Conservation (phyloP, 139 green algal species). For the Limnomonas spitsbergensis region DNA sequence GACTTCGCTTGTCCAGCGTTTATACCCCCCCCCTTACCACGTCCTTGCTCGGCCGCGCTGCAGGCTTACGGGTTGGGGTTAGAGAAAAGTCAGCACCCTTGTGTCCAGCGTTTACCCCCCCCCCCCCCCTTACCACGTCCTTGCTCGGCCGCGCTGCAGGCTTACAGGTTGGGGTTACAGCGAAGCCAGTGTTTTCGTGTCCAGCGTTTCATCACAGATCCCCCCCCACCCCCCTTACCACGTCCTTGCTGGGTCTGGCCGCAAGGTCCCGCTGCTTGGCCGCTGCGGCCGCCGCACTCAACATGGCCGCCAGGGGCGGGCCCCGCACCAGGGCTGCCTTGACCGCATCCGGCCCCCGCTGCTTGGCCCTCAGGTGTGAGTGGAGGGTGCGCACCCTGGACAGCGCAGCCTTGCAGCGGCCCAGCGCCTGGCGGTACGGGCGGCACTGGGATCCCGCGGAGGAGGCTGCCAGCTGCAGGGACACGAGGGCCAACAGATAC, state of each 20-base stretch:
- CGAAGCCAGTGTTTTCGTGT: no score
- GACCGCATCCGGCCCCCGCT: background rate
- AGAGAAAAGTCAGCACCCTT: background rate
- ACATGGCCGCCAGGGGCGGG: background rate
- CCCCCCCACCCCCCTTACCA: no score
- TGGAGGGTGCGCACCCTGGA: background rate
- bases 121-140: no score
- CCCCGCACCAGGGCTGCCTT: background rate
- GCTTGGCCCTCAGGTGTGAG: background rate
- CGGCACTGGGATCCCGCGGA: background rate
- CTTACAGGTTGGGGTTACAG: no score
- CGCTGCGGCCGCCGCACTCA: background rate
- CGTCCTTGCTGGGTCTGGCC: no score
- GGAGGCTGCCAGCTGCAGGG: conserved; percentile 22
- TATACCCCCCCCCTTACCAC: no score
- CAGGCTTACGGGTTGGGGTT: no score
- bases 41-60: no score
- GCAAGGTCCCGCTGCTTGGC: no score
- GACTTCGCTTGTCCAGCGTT: no score
- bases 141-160: no score
- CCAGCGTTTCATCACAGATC: no score
- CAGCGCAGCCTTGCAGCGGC: conserved; percentile 14
- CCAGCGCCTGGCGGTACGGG: conserved; percentile 20
- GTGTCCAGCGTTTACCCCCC: background rate
- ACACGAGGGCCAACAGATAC: conserved; percentile 25